These are phyloP conservation scores for Syzygium oleosum DNA, from an alignment of 345 rosid genomes.

Conservation along the genomic window DNA sequence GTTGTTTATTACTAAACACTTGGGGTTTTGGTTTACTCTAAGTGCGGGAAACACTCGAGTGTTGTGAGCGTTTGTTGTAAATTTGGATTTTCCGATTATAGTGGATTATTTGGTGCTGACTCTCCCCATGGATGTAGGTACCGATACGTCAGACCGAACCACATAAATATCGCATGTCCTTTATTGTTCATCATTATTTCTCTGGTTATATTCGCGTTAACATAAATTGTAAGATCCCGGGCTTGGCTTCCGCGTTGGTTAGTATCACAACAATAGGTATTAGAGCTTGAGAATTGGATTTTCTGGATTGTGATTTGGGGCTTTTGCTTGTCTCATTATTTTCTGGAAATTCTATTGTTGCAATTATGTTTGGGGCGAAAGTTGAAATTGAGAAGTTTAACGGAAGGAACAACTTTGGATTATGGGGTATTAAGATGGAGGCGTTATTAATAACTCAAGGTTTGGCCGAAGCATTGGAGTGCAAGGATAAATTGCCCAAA, in stretches of 20 bases:
- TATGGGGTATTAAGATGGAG: not conserved
- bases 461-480: not conserved
- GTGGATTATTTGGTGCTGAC: not conserved
- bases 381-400: not conserved
- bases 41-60: too few relatives aligned
- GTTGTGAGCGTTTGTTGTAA: too few relatives aligned
- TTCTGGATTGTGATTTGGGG: not conserved
- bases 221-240: not conserved
- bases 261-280: too few relatives aligned
- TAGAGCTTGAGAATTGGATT: not conserved
- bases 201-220: too few relatives aligned
- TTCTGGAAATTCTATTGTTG: not conserved
- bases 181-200: not conserved
- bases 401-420: not conserved
- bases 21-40: too few relatives aligned
- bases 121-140: too few relatives aligned
- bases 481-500: not conserved
- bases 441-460: not conserved
- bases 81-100: too few relatives aligned
- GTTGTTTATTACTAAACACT: too few relatives aligned
- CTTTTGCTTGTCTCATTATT: not conserved
- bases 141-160: not conserved
- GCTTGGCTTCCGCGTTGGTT: not conserved
- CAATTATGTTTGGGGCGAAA: too few relatives aligned
- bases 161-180: too few relatives aligned